Conservation (phyloP, 495 filamentous ascomycete species). For the Talaromyces liani region DNA sequence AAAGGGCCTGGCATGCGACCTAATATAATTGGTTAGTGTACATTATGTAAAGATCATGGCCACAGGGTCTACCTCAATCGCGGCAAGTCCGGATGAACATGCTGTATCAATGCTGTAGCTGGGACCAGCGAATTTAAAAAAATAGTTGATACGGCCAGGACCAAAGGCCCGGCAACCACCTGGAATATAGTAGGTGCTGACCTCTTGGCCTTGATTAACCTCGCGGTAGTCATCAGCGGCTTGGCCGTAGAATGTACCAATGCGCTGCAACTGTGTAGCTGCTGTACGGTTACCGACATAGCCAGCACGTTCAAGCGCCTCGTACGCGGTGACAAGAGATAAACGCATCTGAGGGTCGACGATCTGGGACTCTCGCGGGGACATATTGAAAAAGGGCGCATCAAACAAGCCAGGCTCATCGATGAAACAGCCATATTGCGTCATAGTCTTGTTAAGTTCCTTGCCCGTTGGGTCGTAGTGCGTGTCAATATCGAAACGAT, state of each 20-base stretch:
- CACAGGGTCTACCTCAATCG: conserved; percentile 8
- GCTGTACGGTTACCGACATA: conserved; percentile 16
- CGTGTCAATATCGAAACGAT: conserved; percentile 35
- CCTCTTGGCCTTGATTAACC: conserved; percentile 18
- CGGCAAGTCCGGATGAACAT: conserved; percentile 49
- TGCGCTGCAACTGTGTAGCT: conserved; percentile 14
- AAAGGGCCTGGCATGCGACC: conserved; percentile 55
- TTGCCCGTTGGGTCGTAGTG: conserved; percentile 38
- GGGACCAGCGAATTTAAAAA: conserved; percentile 67
- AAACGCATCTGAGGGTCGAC: conserved; percentile 28
- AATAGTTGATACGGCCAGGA: conserved; percentile 47
- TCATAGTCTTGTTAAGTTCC: conserved; percentile 21
- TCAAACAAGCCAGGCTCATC: conserved; percentile 25
- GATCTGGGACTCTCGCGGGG: conserved; percentile 19
- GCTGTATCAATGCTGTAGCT: conserved; percentile 71
- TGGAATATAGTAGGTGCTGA: conserved; percentile 19
- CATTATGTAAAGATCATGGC: no score
- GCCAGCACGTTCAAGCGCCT: conserved; percentile 29
- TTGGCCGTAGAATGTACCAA: conserved; percentile 31
- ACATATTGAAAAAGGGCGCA: conserved; percentile 27
- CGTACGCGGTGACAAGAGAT: conserved; percentile 26
- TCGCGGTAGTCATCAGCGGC: conserved; percentile 25
- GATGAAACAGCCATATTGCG: conserved; percentile 30
- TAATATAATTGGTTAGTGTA: no score
- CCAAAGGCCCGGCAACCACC: conserved; percentile 24